Conservation (phyloP, 106 monocot genomes). For the Gastrodia elata region DNA sequence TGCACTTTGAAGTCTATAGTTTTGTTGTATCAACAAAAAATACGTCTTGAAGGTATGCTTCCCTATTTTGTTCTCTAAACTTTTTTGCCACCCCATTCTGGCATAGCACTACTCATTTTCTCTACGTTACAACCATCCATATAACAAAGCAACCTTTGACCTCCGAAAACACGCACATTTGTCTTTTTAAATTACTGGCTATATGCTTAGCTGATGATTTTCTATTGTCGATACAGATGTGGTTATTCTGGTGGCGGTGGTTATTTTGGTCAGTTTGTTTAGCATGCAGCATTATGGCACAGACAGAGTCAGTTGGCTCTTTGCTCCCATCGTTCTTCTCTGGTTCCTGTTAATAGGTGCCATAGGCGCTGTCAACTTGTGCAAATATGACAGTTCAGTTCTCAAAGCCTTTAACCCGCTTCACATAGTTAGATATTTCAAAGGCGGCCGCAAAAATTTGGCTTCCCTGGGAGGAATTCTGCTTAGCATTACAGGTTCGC, state of each 20-base stretch:
- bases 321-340: slow-evolving; percentile 57
- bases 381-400: slow-evolving; percentile 43
- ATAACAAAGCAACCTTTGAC: no score
- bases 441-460: slow-evolving; percentile 28
- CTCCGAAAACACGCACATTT: no score
- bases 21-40: no score
- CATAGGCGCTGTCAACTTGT: slow-evolving; percentile 46
- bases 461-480: slow-evolving; percentile 59
- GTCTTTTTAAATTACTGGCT: no score
- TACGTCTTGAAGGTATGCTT: no score
- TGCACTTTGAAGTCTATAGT: no score
- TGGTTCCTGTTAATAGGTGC: slow-evolving; percentile 59
- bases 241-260: slow-evolving; percentile 36
- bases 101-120: no score
- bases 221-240: slow-evolving; percentile 26
- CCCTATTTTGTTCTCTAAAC: no score
- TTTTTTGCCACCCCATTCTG: no score
- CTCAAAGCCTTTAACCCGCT: slow-evolving; percentile 48
- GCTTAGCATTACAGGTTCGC: slow-evolving; percentile 54
- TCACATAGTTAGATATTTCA: slow-evolving; percentile 40
- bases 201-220: not conserved
- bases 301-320: slow-evolving; percentile 60
- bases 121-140: no score
- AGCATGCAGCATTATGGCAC: slow-evolving; percentile 63
- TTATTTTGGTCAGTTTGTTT: slow-evolving; percentile 52